A percentile compares a stretch with the other conserved stretches of the same genome.
phyloP scores from a whole-genome alignment of 106 monocot genomes.

The Dendrobium huoshanense region DNA sequence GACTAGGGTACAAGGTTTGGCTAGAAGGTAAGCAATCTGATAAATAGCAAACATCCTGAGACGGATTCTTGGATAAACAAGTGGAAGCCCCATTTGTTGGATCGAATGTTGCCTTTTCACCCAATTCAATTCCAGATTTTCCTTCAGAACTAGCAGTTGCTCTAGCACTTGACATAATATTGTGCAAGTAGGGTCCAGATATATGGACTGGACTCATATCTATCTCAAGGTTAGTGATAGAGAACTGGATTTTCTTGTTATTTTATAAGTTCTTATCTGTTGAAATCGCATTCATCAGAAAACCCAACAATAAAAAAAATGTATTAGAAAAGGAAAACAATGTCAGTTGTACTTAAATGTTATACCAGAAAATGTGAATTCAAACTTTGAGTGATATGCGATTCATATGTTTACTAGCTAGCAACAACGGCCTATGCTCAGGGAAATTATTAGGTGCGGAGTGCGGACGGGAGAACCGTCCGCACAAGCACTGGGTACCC shows the following conservation, averaged over 20 bases:
- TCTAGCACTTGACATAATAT: too few species aligned
- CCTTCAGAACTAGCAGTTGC: neutral
- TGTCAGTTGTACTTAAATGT: neutral
- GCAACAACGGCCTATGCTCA: neutral
- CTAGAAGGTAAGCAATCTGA: neutral
- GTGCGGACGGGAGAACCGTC: too few species aligned
- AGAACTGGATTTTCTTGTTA: neutral
- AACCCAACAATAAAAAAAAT: neutral
- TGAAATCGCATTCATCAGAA: conserved; percentile 12
- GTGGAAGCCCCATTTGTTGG: neutral
- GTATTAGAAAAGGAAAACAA: neutral
- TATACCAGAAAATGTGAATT: neutral
- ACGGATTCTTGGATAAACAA: neutral
- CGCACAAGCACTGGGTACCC: too few species aligned
- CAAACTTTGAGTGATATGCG: neutral
- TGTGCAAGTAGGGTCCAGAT: neutral
- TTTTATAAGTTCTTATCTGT: neutral
- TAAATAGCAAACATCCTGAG: neutral
- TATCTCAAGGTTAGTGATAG: neutral
- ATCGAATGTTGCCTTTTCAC: neutral
- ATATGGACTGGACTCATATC: neutral
- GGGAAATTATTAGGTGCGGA: too few species aligned
- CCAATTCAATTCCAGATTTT: neutral
- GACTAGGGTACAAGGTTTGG: neutral
- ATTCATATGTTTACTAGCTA: too few species aligned